phyloP scores from a whole-genome alignment of 495 filamentous ascomycete genomes.

The Letharia lupina region DNA sequence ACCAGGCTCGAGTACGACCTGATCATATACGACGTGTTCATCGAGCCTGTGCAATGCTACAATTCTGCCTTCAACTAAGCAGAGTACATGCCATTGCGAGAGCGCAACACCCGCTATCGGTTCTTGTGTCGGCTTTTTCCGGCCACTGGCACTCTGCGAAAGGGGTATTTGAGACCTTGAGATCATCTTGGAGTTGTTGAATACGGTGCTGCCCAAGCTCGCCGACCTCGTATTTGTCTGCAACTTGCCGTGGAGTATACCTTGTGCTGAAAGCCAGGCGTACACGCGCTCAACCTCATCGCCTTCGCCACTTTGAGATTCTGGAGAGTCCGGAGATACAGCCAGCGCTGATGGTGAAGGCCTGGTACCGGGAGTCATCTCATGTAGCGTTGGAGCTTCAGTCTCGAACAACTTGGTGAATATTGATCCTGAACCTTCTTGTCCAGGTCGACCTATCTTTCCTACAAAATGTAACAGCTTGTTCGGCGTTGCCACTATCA shows the following conservation, averaged over 20 bases:
- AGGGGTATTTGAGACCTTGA: conserved; percentile 61
- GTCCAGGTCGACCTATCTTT: conserved; percentile 58
- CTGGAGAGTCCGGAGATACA: conserved; percentile 64
- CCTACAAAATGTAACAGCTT: conserved; percentile 72
- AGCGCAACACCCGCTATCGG: conserved; percentile 71
- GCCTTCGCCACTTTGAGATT: conserved; percentile 38
- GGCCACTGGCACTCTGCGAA: conserved; percentile 53
- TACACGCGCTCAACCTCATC: conserved; percentile 58
- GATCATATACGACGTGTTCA: conserved; percentile 74
- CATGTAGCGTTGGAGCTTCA: conserved; percentile 67
- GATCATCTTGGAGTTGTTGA: conserved; percentile 65
- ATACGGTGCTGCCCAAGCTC: conserved; percentile 57
- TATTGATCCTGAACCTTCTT: conserved; percentile 72
- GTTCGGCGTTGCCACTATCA: conserved; percentile 68
- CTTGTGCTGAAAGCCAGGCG: conserved; percentile 83
- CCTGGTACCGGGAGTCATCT: conserved; percentile 48
- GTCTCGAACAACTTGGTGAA: conserved; percentile 82
- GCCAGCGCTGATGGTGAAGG: conserved; percentile 54
- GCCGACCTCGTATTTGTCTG: conserved; percentile 39
- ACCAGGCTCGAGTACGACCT: conserved; percentile 71
- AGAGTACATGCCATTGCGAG: conserved; percentile 89
- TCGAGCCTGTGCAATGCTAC: conserved; percentile 80
- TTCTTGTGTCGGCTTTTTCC: conserved; percentile 56
- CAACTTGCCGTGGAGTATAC: conserved; percentile 79
- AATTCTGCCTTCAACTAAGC: conserved; percentile 70